Conservation (phyloP, 306 rosid species). For the Aeschynomene evenia region DNA sequence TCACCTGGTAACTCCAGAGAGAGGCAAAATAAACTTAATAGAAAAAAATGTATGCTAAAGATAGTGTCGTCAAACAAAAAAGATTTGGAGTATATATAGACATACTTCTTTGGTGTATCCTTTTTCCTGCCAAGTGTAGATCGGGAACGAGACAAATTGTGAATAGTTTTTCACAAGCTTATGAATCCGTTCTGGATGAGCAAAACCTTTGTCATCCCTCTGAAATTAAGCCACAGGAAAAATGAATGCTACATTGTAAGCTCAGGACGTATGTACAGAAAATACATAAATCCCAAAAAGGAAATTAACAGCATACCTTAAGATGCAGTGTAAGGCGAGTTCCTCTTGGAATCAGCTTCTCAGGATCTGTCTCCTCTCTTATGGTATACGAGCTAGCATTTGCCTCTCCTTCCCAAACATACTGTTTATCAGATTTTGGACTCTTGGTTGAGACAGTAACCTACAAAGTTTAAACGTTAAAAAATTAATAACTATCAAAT, state of each 20-base stretch:
- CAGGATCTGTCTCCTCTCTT: constrained; percentile 86
- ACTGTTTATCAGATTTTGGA: constrained; percentile 86
- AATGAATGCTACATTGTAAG: constrained; percentile 16
- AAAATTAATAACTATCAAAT: constrained; percentile 19
- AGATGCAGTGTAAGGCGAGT: constrained; percentile 80
- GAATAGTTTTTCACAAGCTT: constrained; percentile 92
- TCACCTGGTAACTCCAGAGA: not conserved
- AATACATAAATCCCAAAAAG: not conserved
- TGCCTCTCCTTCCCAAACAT: constrained; percentile 97
- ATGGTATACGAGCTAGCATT: constrained; percentile 91
- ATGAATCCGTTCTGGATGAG: constrained; percentile 84
- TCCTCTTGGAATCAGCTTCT: constrained; percentile 84
- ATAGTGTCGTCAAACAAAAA: not conserved
- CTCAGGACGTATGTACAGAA: no score
- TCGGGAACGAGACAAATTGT: constrained; percentile 89
- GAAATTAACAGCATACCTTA: constrained; percentile 45
- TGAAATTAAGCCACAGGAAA: constrained; percentile 30
- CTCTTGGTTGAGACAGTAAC: constrained; percentile 91
- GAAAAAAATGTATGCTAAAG: not conserved
- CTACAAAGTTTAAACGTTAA: constrained; percentile 51
- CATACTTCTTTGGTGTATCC: constrained; percentile 86
- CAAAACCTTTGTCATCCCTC: constrained; percentile 88
- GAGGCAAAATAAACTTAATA: not conserved
- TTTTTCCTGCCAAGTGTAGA: constrained; percentile 95
- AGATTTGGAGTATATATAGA: not conserved